Conservation (phyloP, 257 asterid genomes). For the Knoxia roxburghii region DNA sequence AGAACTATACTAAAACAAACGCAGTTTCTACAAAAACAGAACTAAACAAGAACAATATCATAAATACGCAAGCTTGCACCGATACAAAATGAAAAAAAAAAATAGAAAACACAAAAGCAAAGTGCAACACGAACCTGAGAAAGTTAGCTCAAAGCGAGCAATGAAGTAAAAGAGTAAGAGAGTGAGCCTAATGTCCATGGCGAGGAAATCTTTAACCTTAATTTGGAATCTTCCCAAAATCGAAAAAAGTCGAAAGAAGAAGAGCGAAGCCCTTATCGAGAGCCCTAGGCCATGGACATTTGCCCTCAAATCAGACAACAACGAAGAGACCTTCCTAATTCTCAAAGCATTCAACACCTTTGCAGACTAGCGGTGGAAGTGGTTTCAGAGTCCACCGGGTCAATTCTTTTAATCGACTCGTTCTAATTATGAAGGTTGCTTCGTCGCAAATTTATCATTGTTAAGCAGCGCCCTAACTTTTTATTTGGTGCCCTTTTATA, state of each 20-base stretch:
- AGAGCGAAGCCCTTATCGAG: conserved; percentile 14
- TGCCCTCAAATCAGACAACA: neutral
- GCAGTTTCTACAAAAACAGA: neutral
- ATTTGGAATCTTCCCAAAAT: neutral
- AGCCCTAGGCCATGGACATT: conserved; percentile 57
- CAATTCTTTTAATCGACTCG: neutral
- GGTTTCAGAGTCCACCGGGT: neutral
- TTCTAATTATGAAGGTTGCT: too few species aligned
- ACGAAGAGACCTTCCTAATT: neutral
- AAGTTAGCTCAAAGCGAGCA: conserved; percentile 32
- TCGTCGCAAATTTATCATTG: too few species aligned
- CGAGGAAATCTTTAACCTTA: conserved; percentile 12
- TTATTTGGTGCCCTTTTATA: too few species aligned
- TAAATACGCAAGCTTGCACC: neutral
- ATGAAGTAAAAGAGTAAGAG: conserved; percentile 36
- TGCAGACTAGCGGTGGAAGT: neutral
- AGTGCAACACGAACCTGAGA: conserved; percentile 44
- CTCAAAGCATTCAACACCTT: neutral
- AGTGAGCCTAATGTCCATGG: conserved; percentile 48
- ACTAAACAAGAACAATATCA: neutral
- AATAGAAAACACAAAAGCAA: neutral
- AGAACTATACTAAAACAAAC: neutral
- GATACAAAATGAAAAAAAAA: neutral
- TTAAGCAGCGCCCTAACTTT: too few species aligned
- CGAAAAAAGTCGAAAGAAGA: neutral